phyloP scores from a whole-genome alignment of 495 filamentous ascomycete species.

The Neurospora sp. region DNA sequence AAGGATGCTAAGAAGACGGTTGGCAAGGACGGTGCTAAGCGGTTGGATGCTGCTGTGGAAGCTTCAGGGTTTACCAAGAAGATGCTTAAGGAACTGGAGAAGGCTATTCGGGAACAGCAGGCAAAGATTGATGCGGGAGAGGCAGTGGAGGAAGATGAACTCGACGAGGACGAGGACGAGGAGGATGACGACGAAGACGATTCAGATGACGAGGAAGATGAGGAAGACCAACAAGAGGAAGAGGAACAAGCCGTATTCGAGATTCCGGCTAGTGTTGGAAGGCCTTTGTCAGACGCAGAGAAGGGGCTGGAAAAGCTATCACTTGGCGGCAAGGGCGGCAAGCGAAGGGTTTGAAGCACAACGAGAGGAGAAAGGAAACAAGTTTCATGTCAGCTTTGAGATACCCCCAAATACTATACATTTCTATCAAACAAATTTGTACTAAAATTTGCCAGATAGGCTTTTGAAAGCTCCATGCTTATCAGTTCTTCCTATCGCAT shows the following conservation, averaged over 20 bases:
- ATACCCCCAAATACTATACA: background rate
- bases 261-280: background rate
- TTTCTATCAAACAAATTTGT: background rate
- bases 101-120: slow-evolving; percentile 64
- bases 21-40: slow-evolving; percentile 48
- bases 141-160: slow-evolving; percentile 16
- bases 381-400: background rate
- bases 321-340: background rate
- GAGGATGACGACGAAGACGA: slow-evolving; percentile 2
- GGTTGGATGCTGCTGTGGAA: slow-evolving; percentile 80
- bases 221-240: background rate
- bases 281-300: background rate
- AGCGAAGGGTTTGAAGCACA: background rate
- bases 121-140: slow-evolving; percentile 23
- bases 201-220: background rate
- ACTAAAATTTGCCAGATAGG: background rate
- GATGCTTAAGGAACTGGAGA: slow-evolving; percentile 85
- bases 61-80: slow-evolving; percentile 94
- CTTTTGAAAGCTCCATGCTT: background rate
- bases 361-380: background rate
- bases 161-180: slow-evolving; percentile 6
- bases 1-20: slow-evolving; percentile 70
- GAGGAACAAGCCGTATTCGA: background rate
- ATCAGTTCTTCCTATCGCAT: background rate
- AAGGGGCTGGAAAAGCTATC: background rate